Evolutionary conservation across 2,329 filamentous ascomycete genomes (phyloP), one percentile per base, ranked within the genome.

Genomic region (Eutypa lata): DNA sequence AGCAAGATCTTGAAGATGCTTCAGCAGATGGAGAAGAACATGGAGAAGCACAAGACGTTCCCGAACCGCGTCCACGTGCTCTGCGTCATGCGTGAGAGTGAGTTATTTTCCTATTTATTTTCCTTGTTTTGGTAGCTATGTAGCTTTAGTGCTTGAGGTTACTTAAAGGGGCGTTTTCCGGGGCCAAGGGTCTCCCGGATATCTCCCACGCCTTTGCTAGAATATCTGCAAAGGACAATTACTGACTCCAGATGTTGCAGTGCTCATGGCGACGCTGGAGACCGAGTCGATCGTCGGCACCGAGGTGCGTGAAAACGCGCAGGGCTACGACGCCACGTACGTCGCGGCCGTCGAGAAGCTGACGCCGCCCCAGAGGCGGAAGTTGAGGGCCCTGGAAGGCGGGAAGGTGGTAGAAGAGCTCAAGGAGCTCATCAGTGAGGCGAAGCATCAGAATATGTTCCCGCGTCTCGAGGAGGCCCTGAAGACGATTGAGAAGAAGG

Each of bases 1-100:
- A 19, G 53, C 13, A 57, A 57, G 49, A 48, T 63, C 26, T 56
- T 56, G 22, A 57, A 57, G 22, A 33, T 59, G 8, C 49, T 62
- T 2, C 55, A 57, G 47, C 58, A 57, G 24, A 38, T 58, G 48
- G 47, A 48, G 49, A 47, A 35, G 13, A 35, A 50, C 50, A 33
- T 58, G 22, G 54, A 55, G 42, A 59, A 52, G 42, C 33, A 57
- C 44, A 8, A 53, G 31, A 54, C 52, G 3, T 54, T 63, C 19
- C 31, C 46, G 14, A 61, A 60, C 47, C 59, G 57, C 18, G 54
- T 58, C 18, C 61, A 63, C 51, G 58, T 63, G 31, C 52, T 63
- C 3, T 56, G 54, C 35, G 57, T 60, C 31, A 62, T 62, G 59
- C 53, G 56, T 8, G 57, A 61, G 49, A 31, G n/a, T n/a, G n/a